Conservation (phyloP, 2,329 filamentous ascomycete genomes). For the Fusarium citri region DNA sequence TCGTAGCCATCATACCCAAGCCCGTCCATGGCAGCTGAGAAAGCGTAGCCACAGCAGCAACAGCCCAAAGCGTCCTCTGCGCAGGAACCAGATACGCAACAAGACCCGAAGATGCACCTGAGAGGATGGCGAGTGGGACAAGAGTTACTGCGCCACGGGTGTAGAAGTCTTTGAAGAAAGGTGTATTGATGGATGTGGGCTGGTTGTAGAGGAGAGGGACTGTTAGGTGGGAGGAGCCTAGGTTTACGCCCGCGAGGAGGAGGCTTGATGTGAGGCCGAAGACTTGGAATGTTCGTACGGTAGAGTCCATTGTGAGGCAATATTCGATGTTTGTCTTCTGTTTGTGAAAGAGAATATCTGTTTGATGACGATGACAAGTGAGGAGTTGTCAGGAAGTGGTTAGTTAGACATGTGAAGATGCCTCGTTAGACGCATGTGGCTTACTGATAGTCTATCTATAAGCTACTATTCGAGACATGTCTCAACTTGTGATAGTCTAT, state of each 20-base stretch:
- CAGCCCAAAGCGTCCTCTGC: slow-evolving; percentile 23
- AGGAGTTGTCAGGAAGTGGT: not conserved
- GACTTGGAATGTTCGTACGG: slow-evolving; percentile 10
- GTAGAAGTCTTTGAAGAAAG: slow-evolving; percentile 39
- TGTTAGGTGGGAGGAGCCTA: slow-evolving; percentile 34
- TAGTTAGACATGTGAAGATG: not conserved
- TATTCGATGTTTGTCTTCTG: no score
- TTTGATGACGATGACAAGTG: not conserved
- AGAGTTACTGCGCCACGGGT: slow-evolving; percentile 20
- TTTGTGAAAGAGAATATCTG: no score
- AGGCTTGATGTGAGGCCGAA: slow-evolving; percentile 33
- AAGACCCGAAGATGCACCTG: slow-evolving; percentile 25
- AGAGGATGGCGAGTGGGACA: slow-evolving; percentile 25
- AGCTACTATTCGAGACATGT: not conserved
- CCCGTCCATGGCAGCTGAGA: slow-evolving; percentile 34
- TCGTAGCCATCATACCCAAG: slow-evolving; percentile 36
- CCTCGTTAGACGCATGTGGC: slow-evolving; percentile 29
- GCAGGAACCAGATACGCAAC: slow-evolving; percentile 32
- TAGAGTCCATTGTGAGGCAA: slow-evolving; percentile 18
- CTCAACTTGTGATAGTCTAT: not conserved
- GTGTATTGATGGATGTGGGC: slow-evolving; percentile 25
- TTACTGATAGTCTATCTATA: not conserved
- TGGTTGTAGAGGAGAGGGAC: slow-evolving; percentile 33
- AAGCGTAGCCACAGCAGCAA: slow-evolving; percentile 21
- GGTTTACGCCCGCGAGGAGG: slow-evolving; percentile 28